These are phyloP conservation scores for Talaromyces sp. DNA, from an alignment of 2,329 filamentous ascomycete species.

Conservation along the genomic window DNA sequence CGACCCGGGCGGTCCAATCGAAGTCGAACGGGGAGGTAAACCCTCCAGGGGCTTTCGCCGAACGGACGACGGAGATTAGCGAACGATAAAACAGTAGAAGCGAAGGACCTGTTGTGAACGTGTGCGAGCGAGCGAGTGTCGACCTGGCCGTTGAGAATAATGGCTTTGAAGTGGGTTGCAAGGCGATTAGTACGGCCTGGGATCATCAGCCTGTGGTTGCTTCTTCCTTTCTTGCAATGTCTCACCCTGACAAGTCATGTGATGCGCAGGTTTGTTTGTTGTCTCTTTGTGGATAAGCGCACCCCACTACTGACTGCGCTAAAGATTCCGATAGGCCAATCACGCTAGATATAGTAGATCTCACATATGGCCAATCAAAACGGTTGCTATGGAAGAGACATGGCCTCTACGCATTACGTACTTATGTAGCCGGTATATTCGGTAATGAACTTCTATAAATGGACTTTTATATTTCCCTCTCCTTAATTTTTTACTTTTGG, in stretches of 20 bases:
- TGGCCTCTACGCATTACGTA: not conserved
- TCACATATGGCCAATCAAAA: conserved; percentile 1
- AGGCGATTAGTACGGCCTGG: not conserved
- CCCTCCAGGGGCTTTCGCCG: conserved; percentile 4
- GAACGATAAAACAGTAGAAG: not conserved
- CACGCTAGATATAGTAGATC: not conserved
- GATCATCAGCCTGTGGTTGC: not conserved
- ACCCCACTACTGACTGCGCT: not conserved
- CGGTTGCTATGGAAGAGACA: not conserved
- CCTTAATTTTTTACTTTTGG: too few relatives aligned
- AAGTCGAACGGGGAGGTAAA: not conserved
- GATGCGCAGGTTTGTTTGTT: conserved; percentile 3
- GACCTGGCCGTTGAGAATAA: not conserved
- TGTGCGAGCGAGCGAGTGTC: not conserved
- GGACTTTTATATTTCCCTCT: too few relatives aligned
- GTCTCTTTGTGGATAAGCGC: conserved; percentile 1
- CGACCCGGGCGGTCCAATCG: not conserved
- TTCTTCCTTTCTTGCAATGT: conserved; percentile 3
- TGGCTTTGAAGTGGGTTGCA: not conserved
- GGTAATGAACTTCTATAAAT: too few relatives aligned
- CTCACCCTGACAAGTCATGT: conserved; percentile 9
- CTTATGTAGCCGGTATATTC: not conserved
- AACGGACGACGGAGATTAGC: not conserved
- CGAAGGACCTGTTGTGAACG: not conserved
- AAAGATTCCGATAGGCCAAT: not conserved